A percentile compares a stretch with the other conserved stretches of the same genome.
Evolutionary conservation across 805 yeast genomes (phyloP).

Genomic region (Ogataea philodendri): DNA sequence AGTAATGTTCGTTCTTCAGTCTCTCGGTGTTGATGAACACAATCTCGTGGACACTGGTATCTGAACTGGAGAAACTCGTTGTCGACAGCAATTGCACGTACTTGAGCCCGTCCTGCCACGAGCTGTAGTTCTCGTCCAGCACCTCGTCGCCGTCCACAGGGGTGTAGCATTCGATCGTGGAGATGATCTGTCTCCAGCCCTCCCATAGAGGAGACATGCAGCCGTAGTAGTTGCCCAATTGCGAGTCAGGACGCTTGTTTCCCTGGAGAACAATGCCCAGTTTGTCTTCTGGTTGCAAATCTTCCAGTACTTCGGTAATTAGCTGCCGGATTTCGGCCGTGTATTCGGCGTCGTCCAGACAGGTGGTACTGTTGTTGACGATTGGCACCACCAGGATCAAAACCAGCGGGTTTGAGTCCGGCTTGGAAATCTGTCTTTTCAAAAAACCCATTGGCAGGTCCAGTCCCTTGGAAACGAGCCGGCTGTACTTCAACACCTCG

Average conservation of each 20-base stretch:
- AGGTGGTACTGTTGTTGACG: conserved; percentile 20
- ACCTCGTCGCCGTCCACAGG: conserved; percentile 16
- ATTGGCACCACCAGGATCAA: conserved; percentile 29
- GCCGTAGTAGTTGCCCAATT: conserved; percentile 34
- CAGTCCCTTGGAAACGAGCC: conserved; percentile 37
- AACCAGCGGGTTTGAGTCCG: conserved; percentile 33
- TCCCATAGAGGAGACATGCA: conserved; percentile 29
- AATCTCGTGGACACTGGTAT: conserved; percentile 19
- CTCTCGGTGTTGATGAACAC: conserved; percentile 23
- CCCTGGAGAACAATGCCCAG: conserved; percentile 33
- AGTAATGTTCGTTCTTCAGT: conserved; percentile 2
- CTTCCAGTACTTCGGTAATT: conserved; percentile 12
- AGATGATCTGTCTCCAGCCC: conserved; percentile 29
- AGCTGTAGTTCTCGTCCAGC: conserved; percentile 3
- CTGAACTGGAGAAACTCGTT: conserved; percentile 18
- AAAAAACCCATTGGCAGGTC: conserved; percentile 42
- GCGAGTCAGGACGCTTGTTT: conserved; percentile 10
- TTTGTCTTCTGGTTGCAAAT: conserved; percentile 24
- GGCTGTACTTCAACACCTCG: conserved; percentile 39
- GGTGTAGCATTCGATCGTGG: conserved; percentile 23
- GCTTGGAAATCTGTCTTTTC: conserved; percentile 39
- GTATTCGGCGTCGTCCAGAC: conserved; percentile 22
- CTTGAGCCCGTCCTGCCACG: conserved; percentile 28
- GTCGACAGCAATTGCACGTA: conserved; percentile 22
- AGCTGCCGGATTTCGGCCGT: conserved; percentile 17